phyloP scores from a whole-genome alignment of 176 grass and related monocot genomes.

The Hyparrhenia diplandra region DNA sequence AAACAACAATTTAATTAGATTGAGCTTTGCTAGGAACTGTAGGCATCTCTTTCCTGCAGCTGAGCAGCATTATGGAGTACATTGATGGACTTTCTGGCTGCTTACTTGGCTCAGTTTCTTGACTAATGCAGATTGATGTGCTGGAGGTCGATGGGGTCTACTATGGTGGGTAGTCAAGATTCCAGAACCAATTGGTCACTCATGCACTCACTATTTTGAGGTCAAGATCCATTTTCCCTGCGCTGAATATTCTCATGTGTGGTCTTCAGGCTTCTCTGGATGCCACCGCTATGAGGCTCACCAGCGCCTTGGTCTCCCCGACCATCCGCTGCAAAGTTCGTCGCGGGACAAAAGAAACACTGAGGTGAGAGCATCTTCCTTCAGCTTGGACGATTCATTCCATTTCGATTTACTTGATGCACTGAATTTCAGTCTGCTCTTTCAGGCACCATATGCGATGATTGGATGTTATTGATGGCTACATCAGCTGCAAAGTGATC shows the following conservation, averaged over 20 bases:
- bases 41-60: not conserved
- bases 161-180: constrained; percentile 51
- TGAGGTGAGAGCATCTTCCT: constrained; percentile 46
- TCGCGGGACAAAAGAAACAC: constrained; percentile 84
- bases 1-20: not conserved
- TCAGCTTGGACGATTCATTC: not conserved
- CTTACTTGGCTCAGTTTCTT: constrained; percentile 24
- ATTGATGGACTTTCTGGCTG: not conserved
- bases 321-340: constrained; percentile 92
- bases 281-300: constrained; percentile 94
- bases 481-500: not conserved
- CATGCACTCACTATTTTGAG: not conserved
- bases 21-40: constrained; percentile 1
- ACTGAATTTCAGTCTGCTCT: not conserved
- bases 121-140: constrained; percentile 75
- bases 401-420: not conserved
- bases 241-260: constrained; percentile 4
- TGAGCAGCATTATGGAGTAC: not conserved
- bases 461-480: constrained; percentile 1
- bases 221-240: not conserved
- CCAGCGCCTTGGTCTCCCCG: constrained; percentile 72
- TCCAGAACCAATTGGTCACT: not conserved
- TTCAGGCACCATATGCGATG: constrained; percentile 82
- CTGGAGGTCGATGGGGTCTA: constrained; percentile 87
- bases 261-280: constrained; percentile 80